phyloP scores from a whole-genome alignment of 148 eudicot genomes.

The Cornus florida region DNA sequence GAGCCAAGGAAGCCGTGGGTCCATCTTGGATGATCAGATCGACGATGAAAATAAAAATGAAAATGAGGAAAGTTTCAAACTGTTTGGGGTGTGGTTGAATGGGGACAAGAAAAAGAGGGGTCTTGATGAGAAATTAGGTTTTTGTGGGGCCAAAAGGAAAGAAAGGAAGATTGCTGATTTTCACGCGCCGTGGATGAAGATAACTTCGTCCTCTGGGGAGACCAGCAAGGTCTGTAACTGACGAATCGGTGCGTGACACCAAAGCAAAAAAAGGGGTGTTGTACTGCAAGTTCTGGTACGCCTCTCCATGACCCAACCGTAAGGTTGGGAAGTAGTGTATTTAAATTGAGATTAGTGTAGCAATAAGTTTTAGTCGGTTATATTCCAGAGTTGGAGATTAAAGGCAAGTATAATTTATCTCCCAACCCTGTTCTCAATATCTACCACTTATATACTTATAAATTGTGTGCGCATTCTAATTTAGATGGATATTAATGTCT shows the following conservation, averaged over 20 bases:
- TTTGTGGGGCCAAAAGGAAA: constrained; percentile 34
- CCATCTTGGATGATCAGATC: neutral
- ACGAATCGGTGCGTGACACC: neutral
- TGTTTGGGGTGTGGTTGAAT: constrained; percentile 51
- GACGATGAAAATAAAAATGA: constrained; percentile 31
- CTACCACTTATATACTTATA: neutral
- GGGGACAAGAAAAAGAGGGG: constrained; percentile 44
- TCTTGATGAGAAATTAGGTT: constrained; percentile 32
- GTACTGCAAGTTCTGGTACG: neutral
- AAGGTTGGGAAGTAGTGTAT: neutral
- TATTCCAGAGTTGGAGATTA: neutral
- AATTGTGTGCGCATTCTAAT: neutral
- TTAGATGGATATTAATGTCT: neutral
- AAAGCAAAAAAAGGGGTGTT: neutral
- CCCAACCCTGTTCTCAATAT: neutral
- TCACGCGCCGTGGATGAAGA: constrained; percentile 37
- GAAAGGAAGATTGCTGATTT: constrained; percentile 39
- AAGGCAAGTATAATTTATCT: neutral
- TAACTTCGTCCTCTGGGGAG: constrained; percentile 25
- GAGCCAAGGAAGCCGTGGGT: constrained; percentile 25
- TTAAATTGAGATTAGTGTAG: neutral
- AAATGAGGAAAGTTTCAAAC: constrained; percentile 26
- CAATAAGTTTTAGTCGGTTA: neutral
- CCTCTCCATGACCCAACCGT: neutral
- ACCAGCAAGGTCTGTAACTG: constrained; percentile 43